Percentiles rank a stretch among this genome's conserved stretches.
These are phyloP conservation scores for Venturia effusa DNA, from an alignment of 2,329 filamentous ascomycete species.

Conservation along the genomic window DNA sequence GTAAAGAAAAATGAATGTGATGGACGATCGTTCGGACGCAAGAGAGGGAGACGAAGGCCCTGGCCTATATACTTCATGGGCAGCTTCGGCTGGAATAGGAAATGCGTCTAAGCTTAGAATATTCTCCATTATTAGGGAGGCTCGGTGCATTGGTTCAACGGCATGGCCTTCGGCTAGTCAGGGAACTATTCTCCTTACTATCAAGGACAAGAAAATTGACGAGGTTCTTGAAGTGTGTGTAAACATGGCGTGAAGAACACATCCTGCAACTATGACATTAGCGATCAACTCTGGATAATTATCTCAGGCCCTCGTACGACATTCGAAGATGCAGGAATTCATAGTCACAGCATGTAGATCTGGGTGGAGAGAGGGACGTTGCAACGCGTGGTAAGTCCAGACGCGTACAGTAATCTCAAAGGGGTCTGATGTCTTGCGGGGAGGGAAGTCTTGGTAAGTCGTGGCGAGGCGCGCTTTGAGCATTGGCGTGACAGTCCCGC, in stretches of 20 bases:
- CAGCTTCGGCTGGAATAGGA: background rate
- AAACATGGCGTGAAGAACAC: background rate
- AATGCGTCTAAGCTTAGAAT: background rate
- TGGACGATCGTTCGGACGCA: background rate
- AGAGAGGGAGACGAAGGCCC: background rate
- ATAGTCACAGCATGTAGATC: background rate
- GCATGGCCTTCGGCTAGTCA: background rate
- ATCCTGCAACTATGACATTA: background rate
- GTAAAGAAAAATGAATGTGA: background rate
- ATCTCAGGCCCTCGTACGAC: background rate
- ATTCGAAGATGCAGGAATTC: background rate
- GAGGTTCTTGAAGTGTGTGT: background rate
- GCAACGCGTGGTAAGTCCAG: background rate
- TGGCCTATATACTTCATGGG: slow-evolving; percentile 1
- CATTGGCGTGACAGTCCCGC: background rate
- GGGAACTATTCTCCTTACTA: background rate
- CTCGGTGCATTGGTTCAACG: background rate
- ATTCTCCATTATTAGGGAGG: background rate
- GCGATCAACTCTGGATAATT: background rate
- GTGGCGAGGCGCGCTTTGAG: background rate
- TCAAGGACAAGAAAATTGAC: background rate
- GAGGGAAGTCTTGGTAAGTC: background rate
- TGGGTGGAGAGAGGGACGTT: background rate
- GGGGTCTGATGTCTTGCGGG: background rate
- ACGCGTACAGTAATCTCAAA: background rate